Percentiles rank a stretch among this genome's conserved stretches.
phyloP scores from a whole-genome alignment of 2,329 filamentous ascomycete genomes.

The Pseudogymnoascus sp. region DNA sequence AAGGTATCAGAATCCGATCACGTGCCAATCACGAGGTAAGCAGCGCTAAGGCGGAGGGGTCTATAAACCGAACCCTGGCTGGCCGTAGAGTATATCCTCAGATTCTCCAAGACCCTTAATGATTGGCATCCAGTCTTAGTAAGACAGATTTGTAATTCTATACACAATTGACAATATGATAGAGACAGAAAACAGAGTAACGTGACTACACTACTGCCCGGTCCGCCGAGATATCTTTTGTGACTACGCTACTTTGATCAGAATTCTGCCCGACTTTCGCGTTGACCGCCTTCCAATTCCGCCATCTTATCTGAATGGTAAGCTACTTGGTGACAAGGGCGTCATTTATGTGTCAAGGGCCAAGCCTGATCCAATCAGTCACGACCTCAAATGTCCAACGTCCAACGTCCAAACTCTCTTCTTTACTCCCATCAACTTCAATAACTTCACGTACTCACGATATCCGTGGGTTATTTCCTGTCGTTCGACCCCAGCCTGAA shows the following conservation, averaged over 20 bases:
- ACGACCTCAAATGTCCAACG: neutral
- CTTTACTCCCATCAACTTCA: neutral
- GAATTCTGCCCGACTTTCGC: neutral
- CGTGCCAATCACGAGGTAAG: neutral
- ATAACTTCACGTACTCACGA: neutral
- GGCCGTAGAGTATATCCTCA: too few species aligned
- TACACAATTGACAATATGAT: neutral
- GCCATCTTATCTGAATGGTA: neutral
- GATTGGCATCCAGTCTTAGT: too few species aligned
- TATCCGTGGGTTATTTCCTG: neutral
- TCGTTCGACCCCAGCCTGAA: neutral
- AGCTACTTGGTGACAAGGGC: neutral
- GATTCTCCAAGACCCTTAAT: too few species aligned
- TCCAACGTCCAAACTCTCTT: neutral
- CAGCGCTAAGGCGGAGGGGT: neutral
- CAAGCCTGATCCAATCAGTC: neutral
- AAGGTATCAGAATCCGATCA: neutral
- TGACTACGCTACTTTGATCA: neutral
- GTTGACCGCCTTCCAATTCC: neutral
- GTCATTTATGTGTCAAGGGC: slow-evolving; percentile 9
- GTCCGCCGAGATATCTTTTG: neutral
- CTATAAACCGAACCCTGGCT: too few species aligned
- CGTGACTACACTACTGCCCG: neutral
- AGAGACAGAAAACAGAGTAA: neutral
- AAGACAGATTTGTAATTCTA: too few species aligned